Conservation (phyloP, 441 rosid genomes). For the Corymbia citriodora region DNA sequence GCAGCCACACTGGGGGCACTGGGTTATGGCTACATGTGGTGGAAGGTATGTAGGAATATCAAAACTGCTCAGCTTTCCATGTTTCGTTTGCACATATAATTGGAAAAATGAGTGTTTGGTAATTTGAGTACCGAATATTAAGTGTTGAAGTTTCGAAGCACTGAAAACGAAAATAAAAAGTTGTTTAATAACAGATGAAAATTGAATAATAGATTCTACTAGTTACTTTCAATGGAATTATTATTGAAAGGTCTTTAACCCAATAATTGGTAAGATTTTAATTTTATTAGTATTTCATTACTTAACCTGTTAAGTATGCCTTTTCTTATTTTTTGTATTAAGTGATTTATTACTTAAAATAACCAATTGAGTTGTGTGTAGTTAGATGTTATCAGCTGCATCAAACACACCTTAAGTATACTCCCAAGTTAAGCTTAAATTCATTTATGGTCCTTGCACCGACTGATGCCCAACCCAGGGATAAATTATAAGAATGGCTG, state of each 20-base stretch:
- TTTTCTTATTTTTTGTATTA: background rate
- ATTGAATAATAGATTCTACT: background rate
- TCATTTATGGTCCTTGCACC: background rate
- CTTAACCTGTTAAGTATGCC: background rate
- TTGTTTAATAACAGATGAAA: background rate
- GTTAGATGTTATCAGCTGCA: background rate
- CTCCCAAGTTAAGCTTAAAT: background rate
- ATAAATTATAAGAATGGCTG: background rate
- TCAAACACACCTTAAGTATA: background rate
- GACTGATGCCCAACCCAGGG: background rate
- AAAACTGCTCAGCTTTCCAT: background rate
- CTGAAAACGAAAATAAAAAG: background rate
- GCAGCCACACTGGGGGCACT: constrained; percentile 81
- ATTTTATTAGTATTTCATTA: background rate
- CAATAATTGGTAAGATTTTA: background rate
- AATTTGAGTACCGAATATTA: background rate
- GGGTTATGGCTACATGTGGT: constrained; percentile 99
- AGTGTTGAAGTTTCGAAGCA: background rate
- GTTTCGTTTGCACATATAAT: background rate
- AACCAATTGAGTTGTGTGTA: background rate
- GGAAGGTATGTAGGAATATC: constrained; percentile 56
- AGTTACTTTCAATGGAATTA: background rate
- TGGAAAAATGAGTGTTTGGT: background rate
- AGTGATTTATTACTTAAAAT: background rate
- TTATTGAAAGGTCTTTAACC: background rate